Evolutionary conservation across 345 rosid genomes (phyloP), one percentile per base, ranked within the genome.

Genomic region (Hibiscus tridactylites): DNA sequence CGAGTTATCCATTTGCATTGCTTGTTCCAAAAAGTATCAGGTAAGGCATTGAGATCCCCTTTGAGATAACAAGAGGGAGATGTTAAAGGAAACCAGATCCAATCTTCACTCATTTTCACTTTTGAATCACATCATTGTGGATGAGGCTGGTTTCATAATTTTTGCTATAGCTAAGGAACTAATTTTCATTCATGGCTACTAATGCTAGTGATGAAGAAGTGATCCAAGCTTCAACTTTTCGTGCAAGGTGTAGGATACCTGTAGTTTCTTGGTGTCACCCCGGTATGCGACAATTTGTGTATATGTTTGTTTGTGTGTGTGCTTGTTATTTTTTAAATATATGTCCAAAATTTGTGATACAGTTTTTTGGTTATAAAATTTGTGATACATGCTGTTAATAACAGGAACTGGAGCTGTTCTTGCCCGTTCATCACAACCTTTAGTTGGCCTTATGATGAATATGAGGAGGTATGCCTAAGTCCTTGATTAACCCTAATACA

Each of bases 361-460:
- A 19, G n/a, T 65, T 39, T 39, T 39, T 39, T 8, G 9, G 10
- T 39, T 10, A 35, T 72, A 63, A 67, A 73, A 66, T 53, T 73
- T 60, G 37, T 81, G 60, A 57, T 70, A 26, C 71, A 19, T 63
- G 17, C 59, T 73, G 65, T 79, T 50, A 59, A 62, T 71, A 80
- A 61, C 77, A 91, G 99, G 66, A 77, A 83, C 82, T 44, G 99
- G 98, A 74, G 99, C 98, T 63, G 99, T 88, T 76, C 91, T 95
- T 78, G 99, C 98, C 67, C 97, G 99, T 66, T 95, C 99, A 62
- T 92, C 99, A 67, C 99, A 92, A 76, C 98, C 98, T 70, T 80
- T 92, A 64, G 99, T 90, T 76, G 99, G 99, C 75, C 88, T 92
- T 44, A 89, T 95, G 97, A 91, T 91, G 97, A 95, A 92, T 79